These are phyloP conservation scores for Passalora sequoiae DNA, from an alignment of 2,329 filamentous ascomycete genomes.

Conservation along the genomic window DNA sequence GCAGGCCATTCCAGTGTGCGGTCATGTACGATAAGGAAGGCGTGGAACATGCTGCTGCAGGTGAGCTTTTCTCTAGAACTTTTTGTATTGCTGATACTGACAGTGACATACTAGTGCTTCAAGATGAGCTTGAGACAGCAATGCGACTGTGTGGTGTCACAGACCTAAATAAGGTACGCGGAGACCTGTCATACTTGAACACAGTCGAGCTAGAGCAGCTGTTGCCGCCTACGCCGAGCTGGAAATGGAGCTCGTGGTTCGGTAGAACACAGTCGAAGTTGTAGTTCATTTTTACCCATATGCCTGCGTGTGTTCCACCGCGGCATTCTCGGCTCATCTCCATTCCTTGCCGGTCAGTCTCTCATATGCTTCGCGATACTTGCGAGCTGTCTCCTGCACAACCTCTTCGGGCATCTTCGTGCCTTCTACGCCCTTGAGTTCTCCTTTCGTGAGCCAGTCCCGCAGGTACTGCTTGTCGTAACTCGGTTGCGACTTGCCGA, in stretches of 20 bases:
- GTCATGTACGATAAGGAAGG: constrained; percentile 56
- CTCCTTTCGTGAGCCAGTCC: constrained; percentile 71
- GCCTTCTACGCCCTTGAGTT: constrained; percentile 68
- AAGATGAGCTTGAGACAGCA: constrained; percentile 59
- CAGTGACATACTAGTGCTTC: constrained; percentile 32
- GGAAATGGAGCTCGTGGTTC: constrained; percentile 14
- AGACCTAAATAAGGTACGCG: constrained; percentile 55
- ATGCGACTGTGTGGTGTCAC: constrained; percentile 64
- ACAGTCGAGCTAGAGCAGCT: constrained; percentile 48
- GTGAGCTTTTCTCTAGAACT: constrained; percentile 39
- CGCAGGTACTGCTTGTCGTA: constrained; percentile 75
- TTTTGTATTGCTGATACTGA: constrained; percentile 8
- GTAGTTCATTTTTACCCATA: constrained; percentile 4
- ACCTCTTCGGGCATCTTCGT: constrained; percentile 70
- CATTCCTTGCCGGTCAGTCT: constrained; percentile 42
- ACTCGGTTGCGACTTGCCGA: constrained; percentile 71
- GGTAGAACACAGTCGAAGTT: constrained; percentile 20
- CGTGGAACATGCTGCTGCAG: constrained; percentile 49
- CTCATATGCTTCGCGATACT: constrained; percentile 73
- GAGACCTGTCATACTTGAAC: constrained; percentile 53
- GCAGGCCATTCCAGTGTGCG: constrained; percentile 56
- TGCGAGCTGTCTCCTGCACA: constrained; percentile 60
- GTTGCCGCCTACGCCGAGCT: constrained; percentile 36
- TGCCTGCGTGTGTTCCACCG: no score
- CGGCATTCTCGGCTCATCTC: constrained; percentile 4